A percentile compares a stretch with the other conserved stretches of the same genome.
phyloP scores from a whole-genome alignment of 2,329 filamentous ascomycete species.

The Sclerotinia spermophila region DNA sequence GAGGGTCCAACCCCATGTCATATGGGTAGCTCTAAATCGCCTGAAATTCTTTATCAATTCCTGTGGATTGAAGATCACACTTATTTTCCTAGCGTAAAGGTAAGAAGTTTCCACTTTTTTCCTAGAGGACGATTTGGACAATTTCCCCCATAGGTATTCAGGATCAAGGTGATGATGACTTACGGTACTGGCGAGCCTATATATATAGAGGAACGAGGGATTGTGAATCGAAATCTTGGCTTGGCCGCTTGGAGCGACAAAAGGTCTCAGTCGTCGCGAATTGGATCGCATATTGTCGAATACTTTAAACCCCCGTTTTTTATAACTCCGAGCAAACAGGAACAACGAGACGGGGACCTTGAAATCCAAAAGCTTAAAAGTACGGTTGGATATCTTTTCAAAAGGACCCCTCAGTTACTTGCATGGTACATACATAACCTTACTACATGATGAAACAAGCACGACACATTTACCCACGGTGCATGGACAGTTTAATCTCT shows the following conservation, averaged over 20 bases:
- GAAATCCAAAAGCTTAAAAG: not conserved
- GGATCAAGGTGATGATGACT: not conserved
- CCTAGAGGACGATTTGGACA: not conserved
- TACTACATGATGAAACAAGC: not conserved
- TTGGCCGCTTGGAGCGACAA: not conserved
- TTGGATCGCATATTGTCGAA: not conserved
- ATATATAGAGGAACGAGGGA: not conserved
- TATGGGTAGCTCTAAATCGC: not conserved
- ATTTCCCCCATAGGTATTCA: not conserved
- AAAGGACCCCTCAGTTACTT: not conserved
- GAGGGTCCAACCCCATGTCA: not conserved
- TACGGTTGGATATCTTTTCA: not conserved
- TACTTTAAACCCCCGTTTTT: no score
- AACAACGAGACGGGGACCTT: not conserved
- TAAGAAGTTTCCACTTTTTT: not conserved
- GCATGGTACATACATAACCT: not conserved
- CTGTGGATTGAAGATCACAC: not conserved
- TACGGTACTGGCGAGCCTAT: no score
- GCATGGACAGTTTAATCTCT: conserved; percentile 8
- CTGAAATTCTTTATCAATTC: not conserved
- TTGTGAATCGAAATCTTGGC: not conserved
- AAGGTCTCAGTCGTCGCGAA: not conserved
- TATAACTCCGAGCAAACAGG: not conserved
- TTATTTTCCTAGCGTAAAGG: not conserved
- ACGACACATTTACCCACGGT: not conserved